Conservation (phyloP, 2,329 filamentous ascomycete species). For the Chaetoscypha palmicola region DNA sequence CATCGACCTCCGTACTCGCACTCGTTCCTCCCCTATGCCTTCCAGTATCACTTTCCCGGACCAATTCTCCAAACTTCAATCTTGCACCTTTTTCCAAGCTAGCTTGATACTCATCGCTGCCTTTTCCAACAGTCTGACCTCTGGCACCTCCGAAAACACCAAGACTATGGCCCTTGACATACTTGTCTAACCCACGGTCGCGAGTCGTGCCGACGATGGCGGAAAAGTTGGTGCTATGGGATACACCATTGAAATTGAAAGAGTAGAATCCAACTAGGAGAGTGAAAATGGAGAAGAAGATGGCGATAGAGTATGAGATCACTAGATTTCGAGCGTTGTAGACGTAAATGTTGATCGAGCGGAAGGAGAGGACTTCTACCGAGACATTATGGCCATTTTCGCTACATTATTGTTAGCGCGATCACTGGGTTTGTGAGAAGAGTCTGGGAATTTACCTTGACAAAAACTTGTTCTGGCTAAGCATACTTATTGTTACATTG, state of each 20-base stretch:
- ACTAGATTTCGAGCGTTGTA: not conserved
- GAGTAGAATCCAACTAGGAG: not conserved
- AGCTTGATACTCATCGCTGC: not conserved
- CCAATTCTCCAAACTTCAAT: constrained; percentile 7
- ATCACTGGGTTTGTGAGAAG: too few relatives aligned
- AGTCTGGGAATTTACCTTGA: too few relatives aligned
- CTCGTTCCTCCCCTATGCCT: not conserved
- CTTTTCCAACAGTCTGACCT: not conserved
- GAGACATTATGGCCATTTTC: too few relatives aligned
- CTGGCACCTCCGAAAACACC: constrained; percentile 3
- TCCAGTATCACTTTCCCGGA: not conserved
- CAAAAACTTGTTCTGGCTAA: constrained; percentile 7
- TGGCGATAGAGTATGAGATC: not conserved
- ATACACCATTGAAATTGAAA: constrained; percentile 9
- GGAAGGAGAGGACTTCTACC: not conserved
- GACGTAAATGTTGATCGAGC: not conserved
- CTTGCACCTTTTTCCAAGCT: not conserved
- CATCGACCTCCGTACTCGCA: not conserved
- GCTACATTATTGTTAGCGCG: too few relatives aligned
- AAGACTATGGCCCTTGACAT: constrained; percentile 9
- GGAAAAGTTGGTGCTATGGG: constrained; percentile 12
- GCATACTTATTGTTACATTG: constrained; percentile 23
- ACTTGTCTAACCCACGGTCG: constrained; percentile 6
- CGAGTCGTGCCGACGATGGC: constrained; percentile 11
- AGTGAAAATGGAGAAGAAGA: not conserved